Evolutionary conservation across 1,284 basidiomycete species (phyloP), one percentile per base, ranked within the genome.

Genomic region (Spongispora temasekensis): DNA sequence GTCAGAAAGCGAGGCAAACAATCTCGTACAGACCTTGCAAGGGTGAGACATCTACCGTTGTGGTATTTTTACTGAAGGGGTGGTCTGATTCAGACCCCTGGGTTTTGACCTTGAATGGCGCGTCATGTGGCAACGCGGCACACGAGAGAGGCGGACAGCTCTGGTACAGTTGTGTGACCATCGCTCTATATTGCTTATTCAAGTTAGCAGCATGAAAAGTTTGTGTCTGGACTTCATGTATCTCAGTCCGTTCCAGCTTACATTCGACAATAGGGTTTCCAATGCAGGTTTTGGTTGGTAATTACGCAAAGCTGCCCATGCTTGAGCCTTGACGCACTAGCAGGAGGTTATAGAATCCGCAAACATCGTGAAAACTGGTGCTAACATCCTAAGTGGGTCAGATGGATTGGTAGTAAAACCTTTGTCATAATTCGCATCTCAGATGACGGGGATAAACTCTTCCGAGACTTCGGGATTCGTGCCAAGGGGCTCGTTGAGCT

Each of bases 101-200:
- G 86, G 85, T 4, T 83, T 88, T 46, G 87, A 88, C 68, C 74
- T 87, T 57, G 87, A 88, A 67, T 88, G 86, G 86, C 76, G 78
- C 13, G 77, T 83, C 23, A 67, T 75, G 44, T 77, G 74, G 57
- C 66, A 70, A n/a, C 65, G 64, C 7, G 67, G 67, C 30, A 65
- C 71, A 3, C 64, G 61, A 32, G 74, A 79, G 58, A 71, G 78
- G 37, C 74, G 76, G 27, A 79, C 79, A 5, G 85, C 86, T 0
- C 73, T 86, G 1, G 78, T 87, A 4, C 86, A 88, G 65, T 58
- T 88, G 2, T 80, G 79, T 65, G 81, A 81, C 65, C 61, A 66
- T 54, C 64, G 72, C 2, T 78, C 79, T 31, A 82, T 88, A 27
- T 65, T 88, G 32, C 73, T 88, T n/a, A 76, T 87, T 35, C 87